Percentiles rank a stretch among this genome's conserved stretches.
Conservation (phyloP, 2,329 filamentous ascomycete species). For the Aureobasidium subglaciale region DNA sequence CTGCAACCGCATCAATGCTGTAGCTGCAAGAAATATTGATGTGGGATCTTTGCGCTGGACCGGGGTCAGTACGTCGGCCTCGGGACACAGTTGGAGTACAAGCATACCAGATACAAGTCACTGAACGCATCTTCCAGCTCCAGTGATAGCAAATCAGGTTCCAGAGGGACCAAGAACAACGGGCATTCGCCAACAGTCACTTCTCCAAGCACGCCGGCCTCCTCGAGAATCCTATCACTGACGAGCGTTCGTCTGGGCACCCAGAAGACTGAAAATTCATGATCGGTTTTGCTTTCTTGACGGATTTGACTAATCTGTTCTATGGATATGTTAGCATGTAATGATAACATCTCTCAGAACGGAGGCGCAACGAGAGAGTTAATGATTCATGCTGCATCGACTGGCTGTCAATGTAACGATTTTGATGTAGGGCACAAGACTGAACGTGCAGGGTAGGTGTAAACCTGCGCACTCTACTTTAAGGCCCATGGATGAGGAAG, state of each 20-base stretch:
- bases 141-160: constrained; percentile 83
- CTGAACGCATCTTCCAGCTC: constrained; percentile 81
- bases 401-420: constrained; percentile 14
- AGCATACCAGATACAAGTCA: constrained; percentile 72
- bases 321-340: constrained; percentile 50
- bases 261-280: constrained; percentile 97
- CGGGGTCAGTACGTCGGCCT: constrained; percentile 28
- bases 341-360: constrained; percentile 21
- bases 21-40: constrained; percentile 79
- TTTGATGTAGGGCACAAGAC: constrained; percentile 31
- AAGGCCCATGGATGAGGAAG: constrained; percentile 37
- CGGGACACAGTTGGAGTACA: background rate
- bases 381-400: constrained; percentile 19
- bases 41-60: constrained; percentile 72
- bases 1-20: constrained; percentile 90
- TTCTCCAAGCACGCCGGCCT: constrained; percentile 87
- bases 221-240: constrained; percentile 84
- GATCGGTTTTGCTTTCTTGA: constrained; percentile 77
- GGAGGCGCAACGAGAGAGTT: constrained; percentile 15
- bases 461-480: constrained; percentile 55
- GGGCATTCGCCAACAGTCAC: constrained; percentile 82
- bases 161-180: constrained; percentile 82
- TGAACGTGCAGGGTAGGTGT: constrained; percentile 46
- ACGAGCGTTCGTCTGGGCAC: constrained; percentile 86
- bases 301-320: constrained; percentile 88